These are phyloP conservation scores for Magnolia changhungtana DNA, from an alignment of 164 flowering plant genomes.

Conservation along the genomic window DNA sequence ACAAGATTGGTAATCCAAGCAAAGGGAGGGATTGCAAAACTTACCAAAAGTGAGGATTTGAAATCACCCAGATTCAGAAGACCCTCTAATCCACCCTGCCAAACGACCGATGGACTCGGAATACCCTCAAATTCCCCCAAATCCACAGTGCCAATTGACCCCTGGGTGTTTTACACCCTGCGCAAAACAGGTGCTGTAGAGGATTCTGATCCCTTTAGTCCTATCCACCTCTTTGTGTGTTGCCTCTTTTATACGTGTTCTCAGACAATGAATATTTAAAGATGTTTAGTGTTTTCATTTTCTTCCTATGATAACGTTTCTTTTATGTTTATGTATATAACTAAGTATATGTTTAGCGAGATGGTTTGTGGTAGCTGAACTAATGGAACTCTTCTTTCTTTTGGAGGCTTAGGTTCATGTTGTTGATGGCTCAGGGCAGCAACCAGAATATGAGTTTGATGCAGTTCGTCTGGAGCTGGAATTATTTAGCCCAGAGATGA, in stretches of 20 bases:
- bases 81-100: no score
- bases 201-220: no score
- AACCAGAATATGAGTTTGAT: slow-evolving; percentile 88
- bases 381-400: slow-evolving; percentile 9
- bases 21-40: no score
- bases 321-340: not conserved
- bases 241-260: not conserved
- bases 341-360: not conserved
- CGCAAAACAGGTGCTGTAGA: no score
- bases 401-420: slow-evolving; percentile 68
- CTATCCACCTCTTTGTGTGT: not conserved
- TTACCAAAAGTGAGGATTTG: no score
- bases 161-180: no score
- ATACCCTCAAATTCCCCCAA: no score
- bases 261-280: not conserved
- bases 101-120: no score
- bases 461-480: slow-evolving; percentile 92
- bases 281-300: not conserved
- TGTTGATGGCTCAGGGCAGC: slow-evolving; percentile 83
- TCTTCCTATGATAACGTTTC: not conserved
- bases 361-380: not conserved
- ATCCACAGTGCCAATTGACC: no score
- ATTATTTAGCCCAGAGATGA: slow-evolving; percentile 79
- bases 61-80: no score
- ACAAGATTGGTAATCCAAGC: no score